Conservation (phyloP, 1,284 basidiomycete species). For the Ceratobasidium sp. region DNA sequence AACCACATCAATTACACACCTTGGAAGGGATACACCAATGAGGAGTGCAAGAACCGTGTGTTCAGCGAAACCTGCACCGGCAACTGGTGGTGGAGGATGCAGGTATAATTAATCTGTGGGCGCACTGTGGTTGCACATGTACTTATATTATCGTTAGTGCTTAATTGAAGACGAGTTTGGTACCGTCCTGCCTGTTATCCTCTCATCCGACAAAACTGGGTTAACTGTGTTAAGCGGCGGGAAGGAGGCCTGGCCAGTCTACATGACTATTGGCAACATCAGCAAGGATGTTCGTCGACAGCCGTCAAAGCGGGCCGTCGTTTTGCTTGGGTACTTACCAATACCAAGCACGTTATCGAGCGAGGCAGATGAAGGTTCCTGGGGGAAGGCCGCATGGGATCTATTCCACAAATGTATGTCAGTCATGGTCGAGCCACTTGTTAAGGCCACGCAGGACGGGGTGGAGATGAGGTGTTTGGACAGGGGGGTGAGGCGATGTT, state of each 20-base stretch:
- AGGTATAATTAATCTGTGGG: constrained; percentile 6
- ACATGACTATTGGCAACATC: constrained; percentile 43
- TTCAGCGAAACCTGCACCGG: constrained; percentile 37
- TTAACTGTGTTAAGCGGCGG: constrained; percentile 35
- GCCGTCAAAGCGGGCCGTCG: neutral
- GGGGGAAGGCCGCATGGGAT: constrained; percentile 18
- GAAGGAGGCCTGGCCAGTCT: constrained; percentile 43
- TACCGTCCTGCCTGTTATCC: constrained; percentile 42
- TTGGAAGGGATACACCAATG: neutral
- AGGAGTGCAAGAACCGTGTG: neutral
- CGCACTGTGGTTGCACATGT: neutral
- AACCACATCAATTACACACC: neutral
- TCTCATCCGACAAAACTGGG: constrained; percentile 41
- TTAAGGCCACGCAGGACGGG: constrained; percentile 52
- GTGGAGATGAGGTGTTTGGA: constrained; percentile 53
- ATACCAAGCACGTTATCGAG: neutral
- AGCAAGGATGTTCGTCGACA: neutral
- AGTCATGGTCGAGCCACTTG: constrained; percentile 50
- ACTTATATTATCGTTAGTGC: neutral
- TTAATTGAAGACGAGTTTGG: constrained; percentile 18
- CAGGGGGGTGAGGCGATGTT: constrained; percentile 49
- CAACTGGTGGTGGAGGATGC: constrained; percentile 27
- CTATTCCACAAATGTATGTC: constrained; percentile 57
- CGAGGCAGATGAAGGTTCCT: neutral
- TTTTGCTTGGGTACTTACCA: constrained; percentile 7